These are phyloP conservation scores for Fusarium nanum DNA, from an alignment of 2,329 filamentous ascomycete genomes.

Conservation along the genomic window DNA sequence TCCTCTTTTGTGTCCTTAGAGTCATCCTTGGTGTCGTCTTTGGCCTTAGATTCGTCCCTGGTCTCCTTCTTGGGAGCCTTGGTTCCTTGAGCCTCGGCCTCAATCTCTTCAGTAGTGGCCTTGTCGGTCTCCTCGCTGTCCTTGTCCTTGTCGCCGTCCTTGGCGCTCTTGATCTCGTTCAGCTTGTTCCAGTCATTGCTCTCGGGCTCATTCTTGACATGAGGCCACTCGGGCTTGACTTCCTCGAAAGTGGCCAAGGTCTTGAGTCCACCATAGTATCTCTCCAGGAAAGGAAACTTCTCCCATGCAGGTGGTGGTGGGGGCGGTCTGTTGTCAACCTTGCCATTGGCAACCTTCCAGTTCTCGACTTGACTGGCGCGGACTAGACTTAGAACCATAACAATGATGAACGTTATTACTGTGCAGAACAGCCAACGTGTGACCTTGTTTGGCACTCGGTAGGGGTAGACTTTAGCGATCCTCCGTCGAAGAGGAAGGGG, in stretches of 20 bases:
- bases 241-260: conserved; percentile 73
- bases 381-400: conserved; percentile 82
- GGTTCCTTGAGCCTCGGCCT: conserved; percentile 17
- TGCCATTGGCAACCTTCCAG: conserved; percentile 67
- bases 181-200: conserved; percentile 34
- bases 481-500: conserved; percentile 33
- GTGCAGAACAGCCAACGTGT: conserved; percentile 82
- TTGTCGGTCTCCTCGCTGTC: conserved; percentile 35
- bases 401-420: conserved; percentile 73
- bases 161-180: conserved; percentile 29
- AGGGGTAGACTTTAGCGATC: conserved; percentile 55
- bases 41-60: conserved; percentile 12
- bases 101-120: conserved; percentile 33
- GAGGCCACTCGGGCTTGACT: conserved; percentile 85
- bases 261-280: conserved; percentile 90
- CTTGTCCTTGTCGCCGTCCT: conserved; percentile 30
- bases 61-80: conserved; percentile 13
- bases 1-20: conserved; percentile 6
- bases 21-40: conserved; percentile 19
- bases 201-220: conserved; percentile 67
- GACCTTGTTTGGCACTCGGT: conserved; percentile 77
- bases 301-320: conserved; percentile 81
- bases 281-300: conserved; percentile 82
- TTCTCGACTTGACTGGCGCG: conserved; percentile 79
- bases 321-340: conserved; percentile 59